Conservation (phyloP, 768 basidiomycete genomes). For the Russula sp. region DNA sequence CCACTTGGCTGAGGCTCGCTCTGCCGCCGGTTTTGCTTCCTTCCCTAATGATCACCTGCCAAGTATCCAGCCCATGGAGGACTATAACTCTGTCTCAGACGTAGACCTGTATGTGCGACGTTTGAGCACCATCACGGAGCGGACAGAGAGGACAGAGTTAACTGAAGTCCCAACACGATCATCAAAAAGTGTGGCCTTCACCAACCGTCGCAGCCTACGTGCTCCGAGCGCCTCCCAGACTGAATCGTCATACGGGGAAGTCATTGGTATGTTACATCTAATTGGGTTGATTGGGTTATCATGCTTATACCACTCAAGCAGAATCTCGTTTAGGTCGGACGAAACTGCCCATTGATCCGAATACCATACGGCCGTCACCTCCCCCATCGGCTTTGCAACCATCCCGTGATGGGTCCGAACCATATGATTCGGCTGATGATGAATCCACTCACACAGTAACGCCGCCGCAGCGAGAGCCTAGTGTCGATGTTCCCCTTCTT, state of each 20-base stretch:
- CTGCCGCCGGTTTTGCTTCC: constrained; percentile 32
- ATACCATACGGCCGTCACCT: constrained; percentile 58
- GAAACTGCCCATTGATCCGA: constrained; percentile 39
- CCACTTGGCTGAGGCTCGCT: constrained; percentile 14
- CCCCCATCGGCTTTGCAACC: constrained; percentile 56
- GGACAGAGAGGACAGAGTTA: constrained; percentile 21
- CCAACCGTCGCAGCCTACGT: constrained; percentile 4
- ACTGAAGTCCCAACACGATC: constrained; percentile 10
- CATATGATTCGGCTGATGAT: constrained; percentile 25
- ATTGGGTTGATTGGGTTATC: not conserved
- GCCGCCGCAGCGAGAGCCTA: constrained; percentile 34
- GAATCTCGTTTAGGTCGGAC: constrained; percentile 23
- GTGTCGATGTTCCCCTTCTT: constrained; percentile 36
- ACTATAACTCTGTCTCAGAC: constrained; percentile 23
- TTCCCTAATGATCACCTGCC: constrained; percentile 44
- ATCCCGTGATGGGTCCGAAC: constrained; percentile 11
- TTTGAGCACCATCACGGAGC: constrained; percentile 25
- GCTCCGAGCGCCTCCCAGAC: constrained; percentile 28
- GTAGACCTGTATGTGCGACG: constrained; percentile 8
- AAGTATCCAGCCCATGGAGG: constrained; percentile 48
- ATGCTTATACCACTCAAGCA: not conserved
- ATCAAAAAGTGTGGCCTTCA: constrained; percentile 9
- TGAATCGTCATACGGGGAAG: constrained; percentile 56
- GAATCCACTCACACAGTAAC: constrained; percentile 36
- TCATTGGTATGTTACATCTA: constrained; percentile 43